Evolutionary conservation across 139 green algal species (phyloP).

Genomic region (Marvania coccoides): DNA sequence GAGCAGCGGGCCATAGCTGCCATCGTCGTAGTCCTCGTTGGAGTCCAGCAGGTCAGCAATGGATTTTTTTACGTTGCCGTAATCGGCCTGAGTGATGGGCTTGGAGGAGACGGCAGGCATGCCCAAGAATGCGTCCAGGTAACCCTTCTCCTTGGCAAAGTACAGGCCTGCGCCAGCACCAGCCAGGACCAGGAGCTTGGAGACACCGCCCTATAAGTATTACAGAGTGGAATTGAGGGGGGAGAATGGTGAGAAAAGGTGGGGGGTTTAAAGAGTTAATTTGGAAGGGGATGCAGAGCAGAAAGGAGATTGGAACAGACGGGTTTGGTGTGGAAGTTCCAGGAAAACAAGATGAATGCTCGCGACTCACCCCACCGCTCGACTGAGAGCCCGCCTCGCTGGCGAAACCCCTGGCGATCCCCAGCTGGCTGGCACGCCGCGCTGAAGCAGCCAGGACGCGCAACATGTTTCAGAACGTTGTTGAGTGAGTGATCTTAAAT

Average conservation of each 20-base stretch:
- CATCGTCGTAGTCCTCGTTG: constrained; percentile 71
- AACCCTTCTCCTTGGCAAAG: constrained; percentile 36
- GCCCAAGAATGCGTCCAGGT: constrained; percentile 30
- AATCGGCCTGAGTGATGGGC: constrained; percentile 49
- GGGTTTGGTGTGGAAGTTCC: too few relatives aligned
- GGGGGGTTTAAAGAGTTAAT: too few relatives aligned
- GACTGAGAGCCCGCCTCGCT: too few relatives aligned
- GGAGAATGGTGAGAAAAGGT: too few relatives aligned
- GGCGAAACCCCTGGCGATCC: too few relatives aligned
- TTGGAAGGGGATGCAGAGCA: too few relatives aligned
- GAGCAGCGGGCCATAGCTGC: constrained; percentile 62
- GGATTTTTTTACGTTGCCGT: constrained; percentile 52
- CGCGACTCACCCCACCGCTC: too few relatives aligned
- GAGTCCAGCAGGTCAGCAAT: constrained; percentile 61
- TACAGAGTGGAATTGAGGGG: too few relatives aligned
- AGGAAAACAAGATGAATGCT: too few relatives aligned
- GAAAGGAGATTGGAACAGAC: too few relatives aligned
- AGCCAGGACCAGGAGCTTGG: constrained; percentile 19
- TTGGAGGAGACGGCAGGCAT: constrained; percentile 3
- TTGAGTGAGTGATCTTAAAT: not conserved
- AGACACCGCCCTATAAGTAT: too few relatives aligned
- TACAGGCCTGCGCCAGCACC: constrained; percentile 27
- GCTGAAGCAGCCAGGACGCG: not conserved
- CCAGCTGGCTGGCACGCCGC: too few relatives aligned
- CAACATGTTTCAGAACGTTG: not conserved